These are phyloP conservation scores for Mariannaea elegans DNA, from an alignment of 2,329 filamentous ascomycete genomes.

Conservation along the genomic window DNA sequence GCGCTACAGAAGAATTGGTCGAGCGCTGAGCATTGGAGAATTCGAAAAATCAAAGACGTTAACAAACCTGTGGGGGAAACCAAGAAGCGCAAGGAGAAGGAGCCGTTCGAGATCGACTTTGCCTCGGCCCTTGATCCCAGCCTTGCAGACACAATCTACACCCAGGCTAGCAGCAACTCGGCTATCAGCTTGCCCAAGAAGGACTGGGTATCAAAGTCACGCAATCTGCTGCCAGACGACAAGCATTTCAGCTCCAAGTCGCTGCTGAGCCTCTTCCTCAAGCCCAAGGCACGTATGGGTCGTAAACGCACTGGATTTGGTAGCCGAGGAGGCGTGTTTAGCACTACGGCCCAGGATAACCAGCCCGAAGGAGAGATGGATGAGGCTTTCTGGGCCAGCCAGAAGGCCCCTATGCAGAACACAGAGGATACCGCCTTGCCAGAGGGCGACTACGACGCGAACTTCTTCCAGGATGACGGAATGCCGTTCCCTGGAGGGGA, in stretches of 20 bases:
- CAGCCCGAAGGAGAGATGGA: conserved; percentile 82
- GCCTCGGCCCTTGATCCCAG: conserved; percentile 74
- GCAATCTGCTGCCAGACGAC: conserved; percentile 94
- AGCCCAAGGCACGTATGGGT: conserved; percentile 87
- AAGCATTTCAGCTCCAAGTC: conserved; percentile 98
- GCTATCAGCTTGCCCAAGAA: conserved; percentile 89
- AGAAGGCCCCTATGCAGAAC: conserved; percentile 62
- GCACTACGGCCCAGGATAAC: conserved; percentile 55
- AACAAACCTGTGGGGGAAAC: conserved; percentile 69
- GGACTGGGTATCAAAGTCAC: conserved; percentile 93
- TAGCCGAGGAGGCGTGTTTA: conserved; percentile 52
- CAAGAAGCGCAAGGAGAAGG: conserved; percentile 89
- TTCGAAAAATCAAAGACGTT: conserved; percentile 86
- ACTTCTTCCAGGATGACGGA: conserved; percentile 95
- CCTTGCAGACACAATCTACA: conserved; percentile 81
- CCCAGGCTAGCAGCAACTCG: conserved; percentile 80
- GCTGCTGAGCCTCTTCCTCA: conserved; percentile 88
- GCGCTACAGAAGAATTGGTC: conserved; percentile 97
- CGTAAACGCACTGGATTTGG: conserved; percentile 66
- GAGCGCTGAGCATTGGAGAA: conserved; percentile 98
- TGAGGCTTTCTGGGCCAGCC: conserved; percentile 92
- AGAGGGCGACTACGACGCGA: conserved; percentile 89
- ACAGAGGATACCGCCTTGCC: conserved; percentile 65
- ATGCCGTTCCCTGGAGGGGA: conserved; percentile 72
- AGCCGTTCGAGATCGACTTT: conserved; percentile 96